Conservation (phyloP, 1,284 basidiomycete species). For the Sutorius eximius region DNA sequence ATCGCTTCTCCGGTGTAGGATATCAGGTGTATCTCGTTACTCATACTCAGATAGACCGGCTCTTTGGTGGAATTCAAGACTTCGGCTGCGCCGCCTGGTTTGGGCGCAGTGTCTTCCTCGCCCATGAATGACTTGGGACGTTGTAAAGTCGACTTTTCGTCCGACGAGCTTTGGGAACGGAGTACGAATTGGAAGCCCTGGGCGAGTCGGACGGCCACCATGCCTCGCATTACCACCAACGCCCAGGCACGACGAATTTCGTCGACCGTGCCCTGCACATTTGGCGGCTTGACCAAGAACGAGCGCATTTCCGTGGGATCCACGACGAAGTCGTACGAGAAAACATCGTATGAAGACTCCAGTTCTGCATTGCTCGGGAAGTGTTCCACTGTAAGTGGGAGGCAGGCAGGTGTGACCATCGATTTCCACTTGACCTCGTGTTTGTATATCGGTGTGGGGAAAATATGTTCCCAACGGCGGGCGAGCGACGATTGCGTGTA, state of each 20-base stretch:
- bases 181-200: constrained; percentile 98
- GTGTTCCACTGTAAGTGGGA: constrained; percentile 92
- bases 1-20: constrained; percentile 86
- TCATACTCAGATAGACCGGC: constrained; percentile 90
- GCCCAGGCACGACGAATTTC: constrained; percentile 71
- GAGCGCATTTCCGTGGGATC: constrained; percentile 77
- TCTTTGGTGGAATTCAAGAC: constrained; percentile 65
- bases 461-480: constrained; percentile 86
- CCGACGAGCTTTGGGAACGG: constrained; percentile 38
- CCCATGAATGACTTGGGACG: constrained; percentile 56
- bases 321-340: constrained; percentile 78
- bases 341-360: constrained; percentile 77
- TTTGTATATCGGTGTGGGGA: constrained; percentile 74
- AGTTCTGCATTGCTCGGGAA: constrained; percentile 79
- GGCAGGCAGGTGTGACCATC: constrained; percentile 79
- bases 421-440: constrained; percentile 94
- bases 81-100: constrained; percentile 69
- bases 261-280: constrained; percentile 47
- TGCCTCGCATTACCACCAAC: constrained; percentile 86
- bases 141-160: constrained; percentile 38
- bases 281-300: constrained; percentile 73
- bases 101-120: constrained; percentile 55
- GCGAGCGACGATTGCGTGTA: constrained; percentile 71
- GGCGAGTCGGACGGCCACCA: constrained; percentile 88
- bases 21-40: constrained; percentile 93